These are phyloP conservation scores for Cichorium intybus DNA, from an alignment of 140 eudicot genomes.

Conservation along the genomic window DNA sequence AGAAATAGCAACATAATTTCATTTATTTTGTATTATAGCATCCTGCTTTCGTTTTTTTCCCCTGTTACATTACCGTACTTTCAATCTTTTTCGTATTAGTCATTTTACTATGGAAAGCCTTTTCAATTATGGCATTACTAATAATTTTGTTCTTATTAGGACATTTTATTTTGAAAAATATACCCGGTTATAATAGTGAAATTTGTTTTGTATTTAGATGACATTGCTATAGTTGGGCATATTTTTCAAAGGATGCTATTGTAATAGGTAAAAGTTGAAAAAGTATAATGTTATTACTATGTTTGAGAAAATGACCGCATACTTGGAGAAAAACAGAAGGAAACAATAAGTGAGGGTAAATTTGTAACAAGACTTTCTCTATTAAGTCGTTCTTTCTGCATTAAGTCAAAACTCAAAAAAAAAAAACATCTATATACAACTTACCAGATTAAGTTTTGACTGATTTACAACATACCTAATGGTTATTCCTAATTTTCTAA, in stretches of 20 bases:
- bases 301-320: not conserved
- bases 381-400: not conserved
- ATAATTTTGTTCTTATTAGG: not conserved
- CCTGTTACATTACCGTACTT: not conserved
- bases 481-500: not conserved
- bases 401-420: not conserved
- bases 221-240: not conserved
- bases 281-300: not conserved
- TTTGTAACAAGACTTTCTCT: not conserved
- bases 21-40: not conserved
- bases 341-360: not conserved
- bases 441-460: not conserved
- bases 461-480: not conserved
- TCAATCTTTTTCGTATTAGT: not conserved
- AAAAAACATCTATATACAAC: not conserved
- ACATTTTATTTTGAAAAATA: not conserved
- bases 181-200: not conserved
- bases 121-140: not conserved
- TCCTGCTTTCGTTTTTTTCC: too few species aligned
- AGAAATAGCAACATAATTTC: not conserved
- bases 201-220: too few species aligned
- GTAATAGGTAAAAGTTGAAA: not conserved
- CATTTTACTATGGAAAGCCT: not conserved
- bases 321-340: not conserved
- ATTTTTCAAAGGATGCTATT: not conserved